A percentile compares a stretch with the other conserved stretches of the same genome.
Conservation (phyloP, 805 yeast genomes). For the Saccharomyces eubayanus region DNA sequence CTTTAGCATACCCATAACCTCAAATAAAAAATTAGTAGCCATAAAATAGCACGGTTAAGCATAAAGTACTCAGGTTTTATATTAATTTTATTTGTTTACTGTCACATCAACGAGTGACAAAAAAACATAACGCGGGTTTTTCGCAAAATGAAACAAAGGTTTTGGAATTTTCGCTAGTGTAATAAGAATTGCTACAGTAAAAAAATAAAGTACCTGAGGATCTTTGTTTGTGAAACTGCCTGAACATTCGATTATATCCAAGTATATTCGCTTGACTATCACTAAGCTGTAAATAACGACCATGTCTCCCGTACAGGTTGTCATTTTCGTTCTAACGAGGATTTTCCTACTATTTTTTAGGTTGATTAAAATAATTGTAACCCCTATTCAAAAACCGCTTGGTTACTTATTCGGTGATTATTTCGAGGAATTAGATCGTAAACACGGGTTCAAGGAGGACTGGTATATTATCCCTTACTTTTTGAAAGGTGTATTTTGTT, state of each 20-base stretch:
- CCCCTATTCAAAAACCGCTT: conserved; percentile 8
- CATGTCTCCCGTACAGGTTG: neutral
- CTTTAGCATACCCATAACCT: neutral
- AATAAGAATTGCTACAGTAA: neutral
- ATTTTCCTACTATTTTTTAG: conserved; percentile 10
- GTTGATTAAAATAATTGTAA: conserved; percentile 11
- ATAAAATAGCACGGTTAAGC: neutral
- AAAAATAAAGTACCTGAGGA: neutral
- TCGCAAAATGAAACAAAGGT: neutral
- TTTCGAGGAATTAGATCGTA: conserved; percentile 20
- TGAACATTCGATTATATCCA: neutral
- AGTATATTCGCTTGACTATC: neutral
- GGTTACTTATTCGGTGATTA: conserved; percentile 8
- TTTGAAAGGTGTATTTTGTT: conserved; percentile 35
- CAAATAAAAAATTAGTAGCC: too few species aligned
- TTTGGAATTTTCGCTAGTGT: neutral
- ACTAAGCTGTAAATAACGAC: neutral
- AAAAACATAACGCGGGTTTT: neutral
- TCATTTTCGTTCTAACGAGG: conserved; percentile 10
- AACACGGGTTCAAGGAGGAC: conserved; percentile 43
- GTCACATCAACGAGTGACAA: neutral
- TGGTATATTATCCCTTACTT: conserved; percentile 41
- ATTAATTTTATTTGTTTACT: neutral
- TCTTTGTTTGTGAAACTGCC: neutral
- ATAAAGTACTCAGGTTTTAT: neutral